Conservation (phyloP, 2,329 filamentous ascomycete species). For the Fusarium algeriense region DNA sequence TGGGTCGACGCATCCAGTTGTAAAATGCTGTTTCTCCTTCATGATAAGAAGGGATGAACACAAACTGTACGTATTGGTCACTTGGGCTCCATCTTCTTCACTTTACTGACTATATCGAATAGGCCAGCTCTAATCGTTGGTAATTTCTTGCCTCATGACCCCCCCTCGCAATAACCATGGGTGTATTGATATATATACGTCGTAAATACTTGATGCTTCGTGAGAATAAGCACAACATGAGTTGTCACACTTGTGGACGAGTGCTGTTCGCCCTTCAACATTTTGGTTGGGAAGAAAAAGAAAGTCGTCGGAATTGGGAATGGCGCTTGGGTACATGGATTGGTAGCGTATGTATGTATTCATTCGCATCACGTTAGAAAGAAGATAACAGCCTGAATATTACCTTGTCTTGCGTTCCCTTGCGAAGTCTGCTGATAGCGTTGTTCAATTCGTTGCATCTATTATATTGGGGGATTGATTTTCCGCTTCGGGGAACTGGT, state of each 20-base stretch:
- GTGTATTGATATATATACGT: constrained; percentile 3
- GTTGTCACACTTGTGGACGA: background rate
- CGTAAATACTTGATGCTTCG: background rate
- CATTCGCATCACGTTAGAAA: constrained; percentile 31
- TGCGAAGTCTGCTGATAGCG: background rate
- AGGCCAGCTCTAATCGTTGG: constrained; percentile 96
- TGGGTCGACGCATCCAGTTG: constrained; percentile 75
- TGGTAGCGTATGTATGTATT: constrained; percentile 41
- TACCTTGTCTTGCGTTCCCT: background rate
- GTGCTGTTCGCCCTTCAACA: constrained; percentile 9
- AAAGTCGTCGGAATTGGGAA: constrained; percentile 18
- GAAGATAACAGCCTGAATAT: constrained; percentile 24
- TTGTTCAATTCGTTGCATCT: background rate
- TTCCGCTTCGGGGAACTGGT: background rate
- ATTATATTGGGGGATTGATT: background rate
- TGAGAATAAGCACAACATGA: constrained; percentile 3
- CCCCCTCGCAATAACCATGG: constrained; percentile 50
- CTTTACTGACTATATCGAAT: constrained; percentile 50
- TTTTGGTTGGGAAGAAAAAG: constrained; percentile 20
- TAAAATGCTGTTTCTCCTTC: constrained; percentile 97
- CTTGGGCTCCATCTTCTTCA: no score
- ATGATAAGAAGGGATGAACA: constrained; percentile 94
- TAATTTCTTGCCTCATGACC: constrained; percentile 92
- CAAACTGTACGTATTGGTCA: constrained; percentile 79
- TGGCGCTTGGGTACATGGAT: constrained; percentile 34